Percentiles rank a stretch among this genome's conserved stretches.
phyloP scores from a whole-genome alignment of 371 early-diverging fungal genomes.

The Mucor velutinosus region DNA sequence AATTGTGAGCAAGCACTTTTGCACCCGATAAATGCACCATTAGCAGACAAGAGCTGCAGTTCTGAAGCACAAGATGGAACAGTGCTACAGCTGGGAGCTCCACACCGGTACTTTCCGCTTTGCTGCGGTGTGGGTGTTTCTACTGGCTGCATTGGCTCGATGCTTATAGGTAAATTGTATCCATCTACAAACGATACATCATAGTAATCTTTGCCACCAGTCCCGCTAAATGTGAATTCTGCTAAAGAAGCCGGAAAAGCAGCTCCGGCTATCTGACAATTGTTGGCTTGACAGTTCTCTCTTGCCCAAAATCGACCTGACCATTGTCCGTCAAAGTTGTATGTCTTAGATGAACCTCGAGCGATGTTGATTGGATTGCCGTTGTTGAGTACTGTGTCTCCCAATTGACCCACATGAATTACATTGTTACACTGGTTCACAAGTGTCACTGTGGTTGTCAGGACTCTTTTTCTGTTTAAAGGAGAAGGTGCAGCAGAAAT shows the following conservation, averaged over 20 bases:
- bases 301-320: conserved; percentile 42
- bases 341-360: conserved; percentile 2
- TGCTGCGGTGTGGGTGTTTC: neutral
- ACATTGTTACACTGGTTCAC: neutral
- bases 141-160: conserved; percentile 12
- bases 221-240: conserved; percentile 35
- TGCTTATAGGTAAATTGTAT: conserved; percentile 23
- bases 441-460: neutral
- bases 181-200: conserved; percentile 45
- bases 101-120: conserved; percentile 26
- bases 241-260: conserved; percentile 41
- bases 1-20: conserved; percentile 25
- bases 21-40: conserved; percentile 26
- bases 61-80: conserved; percentile 30
- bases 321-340: conserved; percentile 13
- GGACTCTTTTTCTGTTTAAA: neutral
- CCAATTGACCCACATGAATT: neutral
- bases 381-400: neutral
- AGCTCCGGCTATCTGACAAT: conserved; percentile 29
- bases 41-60: conserved; percentile 8
- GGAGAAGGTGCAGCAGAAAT: neutral
- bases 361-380: neutral
- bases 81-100: conserved; percentile 23
- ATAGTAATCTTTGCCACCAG: conserved; percentile 36
- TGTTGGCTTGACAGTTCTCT: conserved; percentile 19